phyloP scores from a whole-genome alignment of 2,329 filamentous ascomycete species.

The Thermoascus crustaceus region DNA sequence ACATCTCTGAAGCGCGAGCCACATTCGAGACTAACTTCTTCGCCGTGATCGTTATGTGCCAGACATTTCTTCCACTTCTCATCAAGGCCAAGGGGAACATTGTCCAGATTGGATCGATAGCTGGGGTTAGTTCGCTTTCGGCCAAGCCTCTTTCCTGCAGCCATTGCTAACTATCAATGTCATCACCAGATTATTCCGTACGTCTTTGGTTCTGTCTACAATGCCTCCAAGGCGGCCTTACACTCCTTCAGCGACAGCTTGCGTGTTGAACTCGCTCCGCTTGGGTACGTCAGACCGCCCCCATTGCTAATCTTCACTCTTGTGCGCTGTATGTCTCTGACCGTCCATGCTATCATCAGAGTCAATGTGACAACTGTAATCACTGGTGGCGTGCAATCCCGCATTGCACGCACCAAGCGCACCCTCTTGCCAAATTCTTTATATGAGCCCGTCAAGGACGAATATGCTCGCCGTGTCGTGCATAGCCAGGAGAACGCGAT shows the following conservation, averaged over 20 bases:
- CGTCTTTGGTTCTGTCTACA: constrained; percentile 44
- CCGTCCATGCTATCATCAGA: constrained; percentile 16
- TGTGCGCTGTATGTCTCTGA: not conserved
- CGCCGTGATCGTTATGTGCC: constrained; percentile 50
- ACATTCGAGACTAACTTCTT: constrained; percentile 51
- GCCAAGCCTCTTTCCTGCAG: not conserved
- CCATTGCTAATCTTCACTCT: not conserved
- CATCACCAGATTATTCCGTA: constrained; percentile 32
- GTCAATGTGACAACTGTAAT: constrained; percentile 47
- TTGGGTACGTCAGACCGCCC: constrained; percentile 23
- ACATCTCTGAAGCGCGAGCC: constrained; percentile 38
- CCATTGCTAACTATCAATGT: not conserved
- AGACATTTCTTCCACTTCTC: constrained; percentile 48
- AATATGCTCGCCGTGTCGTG: constrained; percentile 44
- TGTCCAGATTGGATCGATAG: constrained; percentile 38
- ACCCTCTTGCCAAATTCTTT: constrained; percentile 41
- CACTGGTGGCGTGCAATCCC: constrained; percentile 53
- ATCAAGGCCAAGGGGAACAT: constrained; percentile 38
- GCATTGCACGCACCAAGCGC: constrained; percentile 48
- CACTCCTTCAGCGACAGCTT: constrained; percentile 52
- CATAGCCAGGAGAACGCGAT: constrained; percentile 49
- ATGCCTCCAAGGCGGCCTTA: constrained; percentile 52
- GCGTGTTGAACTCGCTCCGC: constrained; percentile 49
- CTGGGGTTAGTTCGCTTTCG: constrained; percentile 22
- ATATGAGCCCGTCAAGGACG: constrained; percentile 44